These are phyloP conservation scores for Cotoneaster glaucophyllus DNA, from an alignment of 306 rosid species.

Conservation along the genomic window DNA sequence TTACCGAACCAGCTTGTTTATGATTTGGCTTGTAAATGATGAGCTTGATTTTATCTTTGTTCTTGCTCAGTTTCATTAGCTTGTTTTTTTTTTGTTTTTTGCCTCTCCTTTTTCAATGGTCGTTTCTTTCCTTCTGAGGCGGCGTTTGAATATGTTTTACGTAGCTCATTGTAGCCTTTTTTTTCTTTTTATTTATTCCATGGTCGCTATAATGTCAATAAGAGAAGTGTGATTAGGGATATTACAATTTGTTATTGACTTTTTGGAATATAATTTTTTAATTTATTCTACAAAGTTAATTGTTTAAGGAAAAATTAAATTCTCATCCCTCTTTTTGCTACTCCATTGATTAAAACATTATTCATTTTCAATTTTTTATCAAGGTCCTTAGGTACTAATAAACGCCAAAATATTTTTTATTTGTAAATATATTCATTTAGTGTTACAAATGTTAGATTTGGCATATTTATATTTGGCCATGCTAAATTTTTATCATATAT, in stretches of 20 bases:
- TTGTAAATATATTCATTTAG: no score
- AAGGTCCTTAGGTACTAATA: no score
- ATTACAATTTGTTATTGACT: no score
- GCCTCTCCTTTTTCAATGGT: no score
- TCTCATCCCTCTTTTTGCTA: no score
- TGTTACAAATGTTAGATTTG: no score
- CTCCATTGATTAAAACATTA: no score
- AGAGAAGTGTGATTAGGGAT: not conserved
- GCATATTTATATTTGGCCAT: no score
- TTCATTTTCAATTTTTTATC: no score
- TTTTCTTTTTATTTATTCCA: not conserved
- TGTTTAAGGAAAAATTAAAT: no score
- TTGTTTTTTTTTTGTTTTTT: not conserved
- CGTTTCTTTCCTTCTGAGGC: not conserved
- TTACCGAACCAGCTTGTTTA: not conserved
- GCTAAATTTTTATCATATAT: no score
- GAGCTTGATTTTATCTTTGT: not conserved
- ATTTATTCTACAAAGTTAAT: not conserved
- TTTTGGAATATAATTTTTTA: not conserved
- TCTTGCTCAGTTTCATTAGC: not conserved
- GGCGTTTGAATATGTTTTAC: not conserved
- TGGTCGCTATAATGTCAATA: not conserved
- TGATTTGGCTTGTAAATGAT: slow-evolving; percentile 10
- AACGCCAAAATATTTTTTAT: no score
- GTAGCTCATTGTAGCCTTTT: not conserved